Evolutionary conservation across 306 rosid species (phyloP), one percentile per base, ranked within the genome.

Genomic region (Elaeagnus macrophylla): DNA sequence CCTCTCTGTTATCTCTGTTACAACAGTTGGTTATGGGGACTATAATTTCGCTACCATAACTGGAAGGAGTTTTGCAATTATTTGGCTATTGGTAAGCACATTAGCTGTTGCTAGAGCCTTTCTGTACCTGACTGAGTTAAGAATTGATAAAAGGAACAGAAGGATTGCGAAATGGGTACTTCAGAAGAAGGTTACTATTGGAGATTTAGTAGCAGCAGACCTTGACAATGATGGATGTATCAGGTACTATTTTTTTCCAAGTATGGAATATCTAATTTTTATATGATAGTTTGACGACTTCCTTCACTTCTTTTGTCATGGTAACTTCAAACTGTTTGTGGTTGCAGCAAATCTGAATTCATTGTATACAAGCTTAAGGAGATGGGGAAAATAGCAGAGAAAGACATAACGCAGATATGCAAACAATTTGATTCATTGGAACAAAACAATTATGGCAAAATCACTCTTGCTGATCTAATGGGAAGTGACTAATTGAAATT

Each of bases 1-100:
- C 67, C 72, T 83, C 53, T 83, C 86, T 11, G 64, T 87, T 36
- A 81, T 82, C 7, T 83, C 95, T 37, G 94, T 79, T 6, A 83
- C 95, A 37, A 81, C 94, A 0, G 95, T 87, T 15, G 94, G 94
- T 12, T 83, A 76, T 59, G 94, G 95, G 6, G 94, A 87, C 64
- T 72, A 51, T 61, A 64, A 82, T 61, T 77, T 87, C 60, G 48
- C 16, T 7, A 74, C 95, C 0, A 39, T 66, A 2, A n/a, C 9
- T 0, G 94, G 94, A 39, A 74, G 95, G 56, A 64, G 79, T 57
- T 87, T 87, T 58, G 89, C 94, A 2, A 60, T 75, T 32, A 15
- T 81, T 25, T 87, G 95, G 94, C 73, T 87, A 32, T 62, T 81
- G 50, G 72, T 81, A 11, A 81, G 89, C 72, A 81, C 95, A 49